A percentile compares a stretch with the other conserved stretches of the same genome.
phyloP scores from a whole-genome alignment of 495 filamentous ascomycete species.

The Penicillium turbatum region DNA sequence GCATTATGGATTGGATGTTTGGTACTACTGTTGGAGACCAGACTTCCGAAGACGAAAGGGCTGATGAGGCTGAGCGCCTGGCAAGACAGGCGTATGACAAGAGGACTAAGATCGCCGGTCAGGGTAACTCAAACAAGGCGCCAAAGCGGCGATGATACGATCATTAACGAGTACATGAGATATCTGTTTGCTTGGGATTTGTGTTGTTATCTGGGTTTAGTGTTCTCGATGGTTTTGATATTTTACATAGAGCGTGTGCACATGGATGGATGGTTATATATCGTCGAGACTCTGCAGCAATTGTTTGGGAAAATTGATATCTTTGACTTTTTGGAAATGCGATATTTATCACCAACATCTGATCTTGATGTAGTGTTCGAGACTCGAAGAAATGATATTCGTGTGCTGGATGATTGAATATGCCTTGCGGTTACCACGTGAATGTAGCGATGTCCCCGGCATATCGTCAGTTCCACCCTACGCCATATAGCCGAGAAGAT shows the following conservation, averaged over 20 bases:
- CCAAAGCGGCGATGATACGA: background rate
- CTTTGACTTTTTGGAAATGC: no score
- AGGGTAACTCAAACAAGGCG: background rate
- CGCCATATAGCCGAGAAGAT: no score
- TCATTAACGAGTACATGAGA: background rate
- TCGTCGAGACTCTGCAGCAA: background rate
- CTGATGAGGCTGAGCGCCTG: slow-evolving; percentile 20
- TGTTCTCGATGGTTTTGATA: no score
- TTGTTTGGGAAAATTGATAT: background rate
- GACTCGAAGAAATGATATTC: no score
- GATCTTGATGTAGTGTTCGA: no score
- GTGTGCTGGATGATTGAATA: no score
- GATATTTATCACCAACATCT: no score
- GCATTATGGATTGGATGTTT: slow-evolving; percentile 69
- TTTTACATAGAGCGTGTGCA: no score
- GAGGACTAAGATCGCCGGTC: background rate
- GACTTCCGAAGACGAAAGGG: slow-evolving; percentile 42
- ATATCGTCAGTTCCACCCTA: no score
- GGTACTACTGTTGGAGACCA: slow-evolving; percentile 59
- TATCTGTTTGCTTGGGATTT: background rate
- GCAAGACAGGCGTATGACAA: background rate
- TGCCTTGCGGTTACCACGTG: no score
- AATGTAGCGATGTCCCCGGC: no score
- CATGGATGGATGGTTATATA: background rate
- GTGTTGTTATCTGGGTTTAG: background rate